A percentile compares a stretch with the other conserved stretches of the same genome.
Evolutionary conservation across 805 yeast genomes (phyloP).

Genomic region (Teunomyces kruisii): DNA sequence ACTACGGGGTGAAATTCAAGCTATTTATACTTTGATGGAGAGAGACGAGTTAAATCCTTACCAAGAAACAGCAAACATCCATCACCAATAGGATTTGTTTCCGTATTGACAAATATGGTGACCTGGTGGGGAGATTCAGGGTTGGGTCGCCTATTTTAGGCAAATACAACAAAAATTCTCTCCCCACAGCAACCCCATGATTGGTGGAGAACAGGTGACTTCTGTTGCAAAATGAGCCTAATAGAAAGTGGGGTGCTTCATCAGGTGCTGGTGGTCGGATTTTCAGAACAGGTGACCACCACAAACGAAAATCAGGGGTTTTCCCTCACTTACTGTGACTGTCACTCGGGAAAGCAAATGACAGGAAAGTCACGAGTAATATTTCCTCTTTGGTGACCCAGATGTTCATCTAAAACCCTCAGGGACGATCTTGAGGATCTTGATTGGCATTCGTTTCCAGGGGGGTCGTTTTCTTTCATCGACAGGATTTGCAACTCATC

Average conservation of each 20-base stretch:
- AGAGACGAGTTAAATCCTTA: not conserved
- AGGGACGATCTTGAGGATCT: not conserved
- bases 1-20: not conserved
- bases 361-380: not conserved
- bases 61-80: not conserved
- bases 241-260: constrained; percentile 3
- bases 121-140: constrained; percentile 3
- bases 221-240: not conserved
- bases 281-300: not conserved
- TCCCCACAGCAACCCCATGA: constrained; percentile 2
- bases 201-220: constrained; percentile 1
- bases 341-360: not conserved
- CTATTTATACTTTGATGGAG: not conserved
- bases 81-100: not conserved
- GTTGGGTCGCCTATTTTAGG: not conserved
- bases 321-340: not conserved
- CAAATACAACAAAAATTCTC: not conserved
- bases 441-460: not conserved
- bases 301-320: not conserved
- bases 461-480: not conserved
- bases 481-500: not conserved
- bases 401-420: not conserved
- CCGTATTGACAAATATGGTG: not conserved
- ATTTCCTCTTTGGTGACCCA: not conserved
- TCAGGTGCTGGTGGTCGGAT: not conserved